Percentiles rank a stretch among this genome's conserved stretches.
Conservation (phyloP, 495 filamentous ascomycete species). For the Daldinia concentrica region DNA sequence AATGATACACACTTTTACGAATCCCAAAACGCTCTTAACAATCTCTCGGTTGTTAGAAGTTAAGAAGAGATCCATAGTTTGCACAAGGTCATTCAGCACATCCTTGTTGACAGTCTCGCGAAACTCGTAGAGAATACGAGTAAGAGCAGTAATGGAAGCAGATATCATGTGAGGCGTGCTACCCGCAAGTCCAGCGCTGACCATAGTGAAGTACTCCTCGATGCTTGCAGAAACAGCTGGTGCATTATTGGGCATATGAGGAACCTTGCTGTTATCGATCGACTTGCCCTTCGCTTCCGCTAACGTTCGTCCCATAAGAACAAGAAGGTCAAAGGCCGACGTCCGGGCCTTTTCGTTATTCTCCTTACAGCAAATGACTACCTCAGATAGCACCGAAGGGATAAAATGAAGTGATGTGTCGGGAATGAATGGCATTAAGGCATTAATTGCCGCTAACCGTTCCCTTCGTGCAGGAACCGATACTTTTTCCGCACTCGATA, state of each 20-base stretch:
- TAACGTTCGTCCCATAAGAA: constrained; percentile 86
- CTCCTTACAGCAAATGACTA: constrained; percentile 94
- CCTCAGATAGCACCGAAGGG: constrained; percentile 87
- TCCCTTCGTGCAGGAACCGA: constrained; percentile 85
- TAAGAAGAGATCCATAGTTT: constrained; percentile 93
- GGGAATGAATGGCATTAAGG: constrained; percentile 80
- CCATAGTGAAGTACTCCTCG: constrained; percentile 98
- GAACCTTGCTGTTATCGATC: constrained; percentile 84
- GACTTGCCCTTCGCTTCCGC: constrained; percentile 69
- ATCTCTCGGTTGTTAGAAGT: constrained; percentile 96
- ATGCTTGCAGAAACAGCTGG: constrained; percentile 79
- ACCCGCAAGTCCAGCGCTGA: constrained; percentile 92
- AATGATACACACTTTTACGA: constrained; percentile 94
- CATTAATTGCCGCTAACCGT: constrained; percentile 81
- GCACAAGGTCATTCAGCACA: constrained; percentile 77
- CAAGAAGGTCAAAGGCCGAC: constrained; percentile 87
- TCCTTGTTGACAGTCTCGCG: constrained; percentile 63
- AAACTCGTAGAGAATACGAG: constrained; percentile 91
- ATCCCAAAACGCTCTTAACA: constrained; percentile 89
- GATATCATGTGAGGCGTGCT: constrained; percentile 94
- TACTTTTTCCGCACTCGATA: constrained; percentile 80
- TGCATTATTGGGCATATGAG: constrained; percentile 82
- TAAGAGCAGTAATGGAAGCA: constrained; percentile 90
- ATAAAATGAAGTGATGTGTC: constrained; percentile 86
- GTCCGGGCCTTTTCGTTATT: constrained; percentile 93